A percentile compares a stretch with the other conserved stretches of the same genome.
Evolutionary conservation across 768 basidiomycete species (phyloP).

Genomic region (Mycena vulgaris): DNA sequence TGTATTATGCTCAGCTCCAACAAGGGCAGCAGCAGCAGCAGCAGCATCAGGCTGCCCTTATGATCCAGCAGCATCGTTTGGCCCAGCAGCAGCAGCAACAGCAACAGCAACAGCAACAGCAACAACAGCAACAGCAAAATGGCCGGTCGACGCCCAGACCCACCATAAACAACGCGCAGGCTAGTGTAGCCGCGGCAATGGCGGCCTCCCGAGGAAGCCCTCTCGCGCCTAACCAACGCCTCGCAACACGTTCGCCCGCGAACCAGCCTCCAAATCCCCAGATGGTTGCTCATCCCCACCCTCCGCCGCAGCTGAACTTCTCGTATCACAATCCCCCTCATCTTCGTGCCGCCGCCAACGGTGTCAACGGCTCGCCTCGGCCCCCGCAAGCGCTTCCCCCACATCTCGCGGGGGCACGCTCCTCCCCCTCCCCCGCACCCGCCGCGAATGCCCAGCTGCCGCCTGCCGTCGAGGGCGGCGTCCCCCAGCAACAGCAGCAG

Average conservation of each 20-base stretch:
- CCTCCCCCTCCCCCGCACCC: slow-evolving; percentile 27
- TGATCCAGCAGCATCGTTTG: slow-evolving; percentile 37
- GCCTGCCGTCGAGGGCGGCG: slow-evolving; percentile 26
- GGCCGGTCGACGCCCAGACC: slow-evolving; percentile 40
- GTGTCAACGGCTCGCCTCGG: slow-evolving; percentile 14
- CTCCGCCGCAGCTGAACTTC: slow-evolving; percentile 34
- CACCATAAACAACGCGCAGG: slow-evolving; percentile 25
- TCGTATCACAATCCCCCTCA: slow-evolving; percentile 30
- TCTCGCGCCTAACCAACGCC: slow-evolving; percentile 24
- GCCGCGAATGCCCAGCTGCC: slow-evolving; percentile 14
- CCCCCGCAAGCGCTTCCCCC: slow-evolving; percentile 35
- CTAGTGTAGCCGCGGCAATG: slow-evolving; percentile 31
- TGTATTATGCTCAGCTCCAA: slow-evolving; percentile 33
- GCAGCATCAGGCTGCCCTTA: slow-evolving; percentile 18
- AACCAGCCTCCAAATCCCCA: slow-evolving; percentile 15
- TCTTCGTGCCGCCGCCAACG: slow-evolving; percentile 35
- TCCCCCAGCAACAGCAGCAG: slow-evolving; percentile 35
- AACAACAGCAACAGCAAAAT: slow-evolving; percentile 34
- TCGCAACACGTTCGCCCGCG: slow-evolving; percentile 29
- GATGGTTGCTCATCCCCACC: slow-evolving; percentile 6
- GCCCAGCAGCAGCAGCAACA: slow-evolving; percentile 29
- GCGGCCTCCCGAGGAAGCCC: slow-evolving; percentile 38
- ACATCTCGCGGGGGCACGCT: slow-evolving; percentile 32
- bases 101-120: slow-evolving; percentile 35
- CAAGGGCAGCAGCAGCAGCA: slow-evolving; percentile 13